Evolutionary conservation across 2,329 filamentous ascomycete genomes (phyloP).

Genomic region (Dactylellina sp.): DNA sequence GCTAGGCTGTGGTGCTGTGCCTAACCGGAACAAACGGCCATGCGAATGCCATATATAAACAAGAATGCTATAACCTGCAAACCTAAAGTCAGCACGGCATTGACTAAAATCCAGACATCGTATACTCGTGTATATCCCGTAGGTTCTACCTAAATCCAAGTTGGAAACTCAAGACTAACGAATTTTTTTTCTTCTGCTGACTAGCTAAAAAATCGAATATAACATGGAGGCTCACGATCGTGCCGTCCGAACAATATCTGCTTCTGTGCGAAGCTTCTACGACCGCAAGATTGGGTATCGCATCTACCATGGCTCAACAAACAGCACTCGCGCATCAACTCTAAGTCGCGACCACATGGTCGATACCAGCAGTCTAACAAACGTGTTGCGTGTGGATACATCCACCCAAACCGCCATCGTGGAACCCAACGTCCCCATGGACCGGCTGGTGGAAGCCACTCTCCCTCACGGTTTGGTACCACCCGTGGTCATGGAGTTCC

Average conservation of each 20-base stretch:
- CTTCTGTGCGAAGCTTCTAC: constrained; percentile 66
- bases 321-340: constrained; percentile 67
- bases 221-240: constrained; percentile 63
- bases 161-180: too few species aligned
- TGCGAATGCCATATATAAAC: too few species aligned
- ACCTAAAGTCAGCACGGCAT: too few species aligned
- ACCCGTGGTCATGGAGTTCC: constrained; percentile 78
- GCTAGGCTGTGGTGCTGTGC: too few species aligned
- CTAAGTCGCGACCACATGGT: constrained; percentile 65
- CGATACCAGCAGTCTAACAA: constrained; percentile 67
- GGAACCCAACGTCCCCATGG: constrained; percentile 78
- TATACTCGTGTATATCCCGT: too few species aligned
- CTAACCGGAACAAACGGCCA: too few species aligned
- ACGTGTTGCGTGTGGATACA: constrained; percentile 66
- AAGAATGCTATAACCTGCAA: too few species aligned
- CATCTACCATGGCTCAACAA: constrained; percentile 71
- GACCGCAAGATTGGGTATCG: constrained; percentile 67
- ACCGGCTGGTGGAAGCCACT: constrained; percentile 71
- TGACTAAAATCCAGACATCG: too few species aligned
- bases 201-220: not conserved
- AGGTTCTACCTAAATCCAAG: too few species aligned
- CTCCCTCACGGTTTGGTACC: constrained; percentile 70
- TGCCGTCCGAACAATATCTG: constrained; percentile 66
- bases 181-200: too few species aligned
- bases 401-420: constrained; percentile 67